Evolutionary conservation across 2,329 filamentous ascomycete genomes (phyloP).

Genomic region (Scytalidium lignicola): DNA sequence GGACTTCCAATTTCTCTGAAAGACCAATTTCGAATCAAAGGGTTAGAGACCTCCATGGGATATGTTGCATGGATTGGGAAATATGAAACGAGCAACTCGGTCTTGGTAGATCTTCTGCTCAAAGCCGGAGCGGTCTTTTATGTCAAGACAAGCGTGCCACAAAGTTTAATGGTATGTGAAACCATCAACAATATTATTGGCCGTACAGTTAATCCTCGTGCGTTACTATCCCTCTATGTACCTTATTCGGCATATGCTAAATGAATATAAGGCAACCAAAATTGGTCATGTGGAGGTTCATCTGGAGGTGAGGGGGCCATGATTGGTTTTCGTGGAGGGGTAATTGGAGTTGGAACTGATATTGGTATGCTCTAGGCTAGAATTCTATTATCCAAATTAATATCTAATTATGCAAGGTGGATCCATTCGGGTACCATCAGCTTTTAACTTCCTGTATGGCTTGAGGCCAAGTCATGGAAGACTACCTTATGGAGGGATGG

Average conservation of each 20-base stretch:
- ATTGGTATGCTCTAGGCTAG: conserved; percentile 12
- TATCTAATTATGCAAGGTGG: conserved; percentile 13
- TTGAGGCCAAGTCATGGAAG: conserved; percentile 28
- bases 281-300: conserved; percentile 22
- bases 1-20: conserved; percentile 52
- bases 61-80: conserved; percentile 24
- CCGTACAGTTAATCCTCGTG: conserved; percentile 32
- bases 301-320: conserved; percentile 27
- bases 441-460: conserved; percentile 31
- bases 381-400: not conserved
- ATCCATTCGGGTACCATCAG: conserved; percentile 30
- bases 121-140: conserved; percentile 30
- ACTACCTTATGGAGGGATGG: conserved; percentile 18
- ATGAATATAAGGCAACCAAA: conserved; percentile 10
- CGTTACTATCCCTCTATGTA: no score
- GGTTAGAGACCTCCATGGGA: conserved; percentile 42
- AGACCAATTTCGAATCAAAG: conserved; percentile 57
- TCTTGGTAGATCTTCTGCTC: conserved; percentile 28
- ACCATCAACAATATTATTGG: conserved; percentile 38
- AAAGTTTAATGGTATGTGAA: conserved; percentile 27
- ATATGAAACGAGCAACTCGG: conserved; percentile 17
- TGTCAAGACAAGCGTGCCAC: conserved; percentile 26
- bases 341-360: conserved; percentile 24
- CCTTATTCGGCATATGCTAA: no score
- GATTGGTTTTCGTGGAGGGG: conserved; percentile 19